These are phyloP conservation scores for Lanmaoa rubissima DNA, from an alignment of 768 basidiomycete species.

Conservation along the genomic window DNA sequence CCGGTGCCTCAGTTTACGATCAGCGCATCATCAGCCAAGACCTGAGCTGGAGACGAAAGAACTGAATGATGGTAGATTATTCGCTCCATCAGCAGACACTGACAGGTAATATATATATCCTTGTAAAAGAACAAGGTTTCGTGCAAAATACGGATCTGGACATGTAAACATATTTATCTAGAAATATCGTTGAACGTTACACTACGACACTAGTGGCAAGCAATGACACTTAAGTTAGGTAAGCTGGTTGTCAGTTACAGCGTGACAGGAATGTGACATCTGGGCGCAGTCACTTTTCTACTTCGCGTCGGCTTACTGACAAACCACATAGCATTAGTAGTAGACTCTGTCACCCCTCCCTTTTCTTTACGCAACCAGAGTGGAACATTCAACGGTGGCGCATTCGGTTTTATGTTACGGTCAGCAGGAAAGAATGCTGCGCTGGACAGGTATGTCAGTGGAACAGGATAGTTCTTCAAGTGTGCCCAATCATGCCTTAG, in stretches of 20 bases:
- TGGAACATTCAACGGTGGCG: constrained; percentile 7
- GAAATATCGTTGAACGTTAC: neutral
- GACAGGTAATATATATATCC: neutral
- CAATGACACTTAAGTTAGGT: neutral
- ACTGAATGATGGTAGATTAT: no score
- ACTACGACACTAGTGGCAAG: no score
- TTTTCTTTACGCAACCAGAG: constrained; percentile 9
- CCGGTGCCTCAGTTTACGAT: no score
- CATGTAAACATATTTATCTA: neutral
- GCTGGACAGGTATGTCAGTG: constrained; percentile 36
- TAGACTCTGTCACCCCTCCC: neutral
- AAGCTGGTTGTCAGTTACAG: neutral
- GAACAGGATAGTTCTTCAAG: neutral
- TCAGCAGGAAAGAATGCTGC: constrained; percentile 37
- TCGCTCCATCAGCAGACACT: no score
- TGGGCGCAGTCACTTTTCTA: neutral
- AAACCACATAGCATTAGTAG: neutral
- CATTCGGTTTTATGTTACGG: constrained; percentile 38
- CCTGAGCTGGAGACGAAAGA: neutral
- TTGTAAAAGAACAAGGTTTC: neutral
- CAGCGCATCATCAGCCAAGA: neutral
- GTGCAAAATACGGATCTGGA: no score
- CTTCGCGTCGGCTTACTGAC: neutral
- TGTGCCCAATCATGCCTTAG: constrained; percentile 14
- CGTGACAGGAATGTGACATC: constrained; percentile 15